phyloP scores from a whole-genome alignment of 2,329 filamentous ascomycete species.

The Macrophomina tecta region DNA sequence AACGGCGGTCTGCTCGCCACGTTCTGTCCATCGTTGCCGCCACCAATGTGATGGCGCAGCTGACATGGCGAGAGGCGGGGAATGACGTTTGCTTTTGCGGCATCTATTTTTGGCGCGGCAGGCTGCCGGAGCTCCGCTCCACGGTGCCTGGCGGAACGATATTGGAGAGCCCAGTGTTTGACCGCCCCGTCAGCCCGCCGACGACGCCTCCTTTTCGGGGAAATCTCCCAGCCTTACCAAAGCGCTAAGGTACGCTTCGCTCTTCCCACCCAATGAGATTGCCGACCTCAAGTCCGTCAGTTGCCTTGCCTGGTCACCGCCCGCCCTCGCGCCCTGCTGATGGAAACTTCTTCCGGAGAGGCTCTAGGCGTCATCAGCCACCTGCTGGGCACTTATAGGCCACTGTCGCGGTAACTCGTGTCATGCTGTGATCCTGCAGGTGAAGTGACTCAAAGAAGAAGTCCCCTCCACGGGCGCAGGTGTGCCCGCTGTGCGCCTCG shows the following conservation, averaged over 20 bases:
- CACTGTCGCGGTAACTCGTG: constrained; percentile 10
- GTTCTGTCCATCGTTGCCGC: neutral
- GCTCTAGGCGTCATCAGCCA: constrained; percentile 3
- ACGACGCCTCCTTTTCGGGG: neutral
- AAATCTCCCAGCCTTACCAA: constrained; percentile 8
- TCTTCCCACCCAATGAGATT: neutral
- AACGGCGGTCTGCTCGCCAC: neutral
- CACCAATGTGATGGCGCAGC: constrained; percentile 14
- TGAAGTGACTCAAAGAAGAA: neutral
- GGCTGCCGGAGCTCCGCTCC: neutral
- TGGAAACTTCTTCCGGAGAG: neutral
- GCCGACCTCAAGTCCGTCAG: neutral
- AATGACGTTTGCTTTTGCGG: neutral
- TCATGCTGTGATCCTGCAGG: constrained; percentile 16
- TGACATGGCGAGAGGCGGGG: neutral
- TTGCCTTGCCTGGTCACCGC: neutral
- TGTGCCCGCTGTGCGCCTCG: neutral
- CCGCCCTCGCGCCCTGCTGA: neutral
- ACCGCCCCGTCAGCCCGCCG: neutral
- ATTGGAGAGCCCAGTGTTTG: neutral
- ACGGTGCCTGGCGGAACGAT: constrained; percentile 1
- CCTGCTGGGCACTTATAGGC: neutral
- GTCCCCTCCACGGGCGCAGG: neutral
- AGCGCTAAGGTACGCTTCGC: neutral
- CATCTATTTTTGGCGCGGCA: constrained; percentile 5